Evolutionary conservation across 2,329 filamentous ascomycete genomes (phyloP).

Genomic region (Monilinia fructigena): DNA sequence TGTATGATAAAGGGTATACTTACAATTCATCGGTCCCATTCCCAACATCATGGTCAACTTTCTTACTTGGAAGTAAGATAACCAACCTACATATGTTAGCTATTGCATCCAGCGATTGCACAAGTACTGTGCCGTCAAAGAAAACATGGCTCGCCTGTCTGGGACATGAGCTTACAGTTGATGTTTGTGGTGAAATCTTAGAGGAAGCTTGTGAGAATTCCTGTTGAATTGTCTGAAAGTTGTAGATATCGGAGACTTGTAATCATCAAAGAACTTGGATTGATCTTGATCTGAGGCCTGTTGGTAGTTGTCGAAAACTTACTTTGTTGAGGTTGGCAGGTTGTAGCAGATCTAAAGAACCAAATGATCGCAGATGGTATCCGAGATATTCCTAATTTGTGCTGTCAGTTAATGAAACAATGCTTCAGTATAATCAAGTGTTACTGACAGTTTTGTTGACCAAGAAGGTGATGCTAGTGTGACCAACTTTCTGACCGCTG

Average conservation of each 20-base stretch:
- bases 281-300: too few relatives aligned
- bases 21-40: conserved; percentile 19
- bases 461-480: neutral
- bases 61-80: neutral
- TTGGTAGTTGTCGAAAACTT: neutral
- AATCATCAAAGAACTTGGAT: too few relatives aligned
- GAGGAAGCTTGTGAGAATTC: neutral
- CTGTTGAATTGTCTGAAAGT: neutral
- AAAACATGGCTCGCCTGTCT: neutral
- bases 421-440: neutral
- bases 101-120: neutral
- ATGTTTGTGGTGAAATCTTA: neutral
- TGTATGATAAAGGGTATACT: neutral
- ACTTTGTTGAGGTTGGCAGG: neutral
- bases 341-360: neutral
- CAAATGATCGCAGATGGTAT: neutral
- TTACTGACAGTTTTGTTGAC: neutral
- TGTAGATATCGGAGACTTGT: neutral
- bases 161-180: neutral
- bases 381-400: neutral
- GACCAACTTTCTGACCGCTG: neutral
- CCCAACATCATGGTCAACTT: conserved; percentile 15
- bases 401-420: neutral
- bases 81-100: conserved; percentile 4
- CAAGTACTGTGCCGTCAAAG: neutral